phyloP scores from a whole-genome alignment of 208 protist species.

The Crithidia brevicula region DNA sequence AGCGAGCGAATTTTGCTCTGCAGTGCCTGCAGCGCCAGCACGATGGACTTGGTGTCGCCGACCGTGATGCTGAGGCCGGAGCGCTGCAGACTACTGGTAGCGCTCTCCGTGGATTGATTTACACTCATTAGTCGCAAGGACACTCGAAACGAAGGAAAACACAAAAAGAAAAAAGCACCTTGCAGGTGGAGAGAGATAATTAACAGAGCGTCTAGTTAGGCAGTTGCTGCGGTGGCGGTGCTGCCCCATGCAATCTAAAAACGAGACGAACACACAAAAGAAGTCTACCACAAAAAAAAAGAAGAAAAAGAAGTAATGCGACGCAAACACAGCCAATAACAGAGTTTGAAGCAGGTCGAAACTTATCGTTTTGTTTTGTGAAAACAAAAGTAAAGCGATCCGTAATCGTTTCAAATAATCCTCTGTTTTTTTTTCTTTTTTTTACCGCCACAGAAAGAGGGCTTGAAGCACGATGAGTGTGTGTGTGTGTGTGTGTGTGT shows the following conservation, averaged over 20 bases:
- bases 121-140: slow-evolving; percentile 9
- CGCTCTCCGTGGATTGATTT: slow-evolving; percentile 71
- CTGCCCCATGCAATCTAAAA: not conserved
- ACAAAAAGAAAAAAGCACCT: slow-evolving; percentile 12
- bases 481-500: no score
- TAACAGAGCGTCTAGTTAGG: not conserved
- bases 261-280: not conserved
- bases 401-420: no score
- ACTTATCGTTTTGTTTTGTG: no score
- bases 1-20: slow-evolving; percentile 89
- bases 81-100: slow-evolving; percentile 79
- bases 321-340: no score
- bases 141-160: not conserved
- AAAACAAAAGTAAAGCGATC: not conserved
- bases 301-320: not conserved
- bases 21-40: slow-evolving; percentile 87
- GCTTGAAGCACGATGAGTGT: no score
- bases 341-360: no score
- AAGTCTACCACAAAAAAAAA: not conserved
- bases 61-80: slow-evolving; percentile 88
- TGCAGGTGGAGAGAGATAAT: not conserved
- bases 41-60: slow-evolving; percentile 91
- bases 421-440: no score
- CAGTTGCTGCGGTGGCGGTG: not conserved
- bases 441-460: no score